These are phyloP conservation scores for Oidium heveae DNA, from an alignment of 2,329 filamentous ascomycete species.

Conservation along the genomic window DNA sequence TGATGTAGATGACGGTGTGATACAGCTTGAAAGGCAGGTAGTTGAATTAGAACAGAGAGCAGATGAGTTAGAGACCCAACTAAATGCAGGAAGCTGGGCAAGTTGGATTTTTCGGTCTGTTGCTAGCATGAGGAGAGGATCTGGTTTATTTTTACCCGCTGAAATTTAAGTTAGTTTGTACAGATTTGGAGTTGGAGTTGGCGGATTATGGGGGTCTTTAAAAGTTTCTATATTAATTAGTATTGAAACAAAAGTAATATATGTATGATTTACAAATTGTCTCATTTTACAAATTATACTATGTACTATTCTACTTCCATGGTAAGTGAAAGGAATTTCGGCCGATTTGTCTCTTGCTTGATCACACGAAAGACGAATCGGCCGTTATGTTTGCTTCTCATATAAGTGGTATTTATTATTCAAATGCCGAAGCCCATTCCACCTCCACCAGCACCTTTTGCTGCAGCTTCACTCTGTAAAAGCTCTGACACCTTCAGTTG, in stretches of 20 bases:
- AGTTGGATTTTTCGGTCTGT: conserved; percentile 13
- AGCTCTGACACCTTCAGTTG: conserved; percentile 95
- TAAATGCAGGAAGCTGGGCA: conserved; percentile 13
- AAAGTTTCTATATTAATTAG: too few relatives aligned
- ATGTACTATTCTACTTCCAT: too few relatives aligned
- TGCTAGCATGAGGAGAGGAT: neutral
- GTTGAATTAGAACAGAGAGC: conserved; percentile 41
- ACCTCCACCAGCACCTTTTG: conserved; percentile 29
- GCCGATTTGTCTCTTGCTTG: too few relatives aligned
- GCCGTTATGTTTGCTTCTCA: too few relatives aligned
- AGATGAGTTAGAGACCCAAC: conserved; percentile 27
- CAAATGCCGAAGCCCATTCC: conserved; percentile 21
- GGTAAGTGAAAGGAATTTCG: too few relatives aligned
- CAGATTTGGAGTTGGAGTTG: too few relatives aligned
- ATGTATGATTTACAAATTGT: too few relatives aligned
- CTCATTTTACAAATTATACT: too few relatives aligned
- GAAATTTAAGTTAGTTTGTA: neutral
- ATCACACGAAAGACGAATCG: too few relatives aligned
- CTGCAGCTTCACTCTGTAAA: conserved; percentile 68
- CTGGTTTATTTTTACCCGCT: neutral
- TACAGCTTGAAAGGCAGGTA: conserved; percentile 57
- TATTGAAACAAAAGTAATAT: too few relatives aligned
- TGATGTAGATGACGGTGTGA: conserved; percentile 65
- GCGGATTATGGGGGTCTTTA: too few relatives aligned
- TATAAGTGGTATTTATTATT: neutral